A percentile compares a stretch with the other conserved stretches of the same genome.
These are phyloP conservation scores for Trichoderma sp. DNA, from an alignment of 2,329 filamentous ascomycete genomes.

Conservation along the genomic window DNA sequence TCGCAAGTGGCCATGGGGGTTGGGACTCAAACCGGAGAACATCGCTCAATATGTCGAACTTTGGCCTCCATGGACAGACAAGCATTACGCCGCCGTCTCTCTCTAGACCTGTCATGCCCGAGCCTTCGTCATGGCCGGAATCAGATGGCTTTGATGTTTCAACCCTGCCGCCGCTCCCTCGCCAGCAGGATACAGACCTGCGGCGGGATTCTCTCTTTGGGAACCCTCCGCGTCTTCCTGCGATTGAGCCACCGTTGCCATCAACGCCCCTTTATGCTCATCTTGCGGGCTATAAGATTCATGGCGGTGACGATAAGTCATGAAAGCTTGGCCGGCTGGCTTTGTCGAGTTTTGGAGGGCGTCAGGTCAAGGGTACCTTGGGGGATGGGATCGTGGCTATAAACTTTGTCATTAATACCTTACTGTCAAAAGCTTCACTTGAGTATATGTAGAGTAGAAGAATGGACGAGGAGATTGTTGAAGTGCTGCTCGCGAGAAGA, in stretches of 20 bases:
- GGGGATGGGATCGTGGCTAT: background rate
- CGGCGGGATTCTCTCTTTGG: slow-evolving; percentile 54
- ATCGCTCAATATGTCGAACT: slow-evolving; percentile 33
- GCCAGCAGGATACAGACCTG: slow-evolving; percentile 40
- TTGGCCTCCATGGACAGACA: slow-evolving; percentile 35
- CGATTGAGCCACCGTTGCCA: slow-evolving; percentile 51
- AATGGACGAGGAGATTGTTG: background rate
- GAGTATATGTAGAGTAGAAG: background rate
- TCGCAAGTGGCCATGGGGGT: slow-evolving; percentile 37
- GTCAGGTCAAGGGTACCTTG: background rate
- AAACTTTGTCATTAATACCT: too few species aligned
- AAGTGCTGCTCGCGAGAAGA: background rate
- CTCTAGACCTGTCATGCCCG: slow-evolving; percentile 37
- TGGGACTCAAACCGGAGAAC: slow-evolving; percentile 33
- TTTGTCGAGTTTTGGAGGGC: background rate
- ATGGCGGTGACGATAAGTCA: slow-evolving; percentile 30
- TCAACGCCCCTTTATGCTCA: slow-evolving; percentile 37
- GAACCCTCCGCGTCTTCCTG: slow-evolving; percentile 57
- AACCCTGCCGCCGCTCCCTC: slow-evolving; percentile 50
- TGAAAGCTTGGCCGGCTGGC: background rate
- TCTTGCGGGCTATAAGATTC: slow-evolving; percentile 29
- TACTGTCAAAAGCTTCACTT: background rate
- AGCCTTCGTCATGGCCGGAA: slow-evolving; percentile 38
- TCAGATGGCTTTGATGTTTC: slow-evolving; percentile 41
- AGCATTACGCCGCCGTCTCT: slow-evolving; percentile 37